Base-by-base conservation (phyloP, 176 grass and related monocot species). In the Areca catechu region DNA sequence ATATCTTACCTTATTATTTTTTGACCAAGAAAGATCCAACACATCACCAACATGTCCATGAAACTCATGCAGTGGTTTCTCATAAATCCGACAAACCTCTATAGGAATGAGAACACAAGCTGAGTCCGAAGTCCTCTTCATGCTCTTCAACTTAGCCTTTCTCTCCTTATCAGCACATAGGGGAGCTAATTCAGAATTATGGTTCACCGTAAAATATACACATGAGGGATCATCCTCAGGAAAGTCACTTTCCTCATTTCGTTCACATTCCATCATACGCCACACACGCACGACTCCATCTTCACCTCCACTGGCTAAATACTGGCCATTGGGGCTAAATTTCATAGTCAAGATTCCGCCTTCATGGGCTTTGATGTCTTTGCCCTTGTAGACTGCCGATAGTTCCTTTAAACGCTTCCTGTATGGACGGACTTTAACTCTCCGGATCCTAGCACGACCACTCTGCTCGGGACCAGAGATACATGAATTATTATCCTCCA, bases 21-120 rank as follows among this genome's bases (percentile, higher is more conserved):
- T 29, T 16, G 90, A 95, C 90, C 90, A 95, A 22, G 90, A 86
- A 60, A 95, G 81, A 80, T 89, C 85, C 85, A 95, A 80, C 57
- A 95, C 66, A 70, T 56, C 73, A 71, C 76, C 85, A 30, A 59
- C 49, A 59, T 95, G 90, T 22, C 85, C 90, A 53, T 60, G 20
- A 69, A 95, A 89, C 58, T 86, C 85, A 66, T 95, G 76, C 24
- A 89, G 68, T 50, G 90, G 90, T 16, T 66, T 73, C 55, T 77
- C 73, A 12, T 76, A 70, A 58, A 95, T 16, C 4, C 79, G 78
- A 76, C 89, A 95, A 49, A 75, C 79, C 17, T 54, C 74, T 51
- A 79, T 73, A 54, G 90, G 90, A 20, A 95, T 85, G 56, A 95
- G 60, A 29, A 89, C 85, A 70, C 85, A 95, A 29, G 85, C 79